phyloP scores from a whole-genome alignment of 805 yeast species.

The Soucietia sequanensis region DNA sequence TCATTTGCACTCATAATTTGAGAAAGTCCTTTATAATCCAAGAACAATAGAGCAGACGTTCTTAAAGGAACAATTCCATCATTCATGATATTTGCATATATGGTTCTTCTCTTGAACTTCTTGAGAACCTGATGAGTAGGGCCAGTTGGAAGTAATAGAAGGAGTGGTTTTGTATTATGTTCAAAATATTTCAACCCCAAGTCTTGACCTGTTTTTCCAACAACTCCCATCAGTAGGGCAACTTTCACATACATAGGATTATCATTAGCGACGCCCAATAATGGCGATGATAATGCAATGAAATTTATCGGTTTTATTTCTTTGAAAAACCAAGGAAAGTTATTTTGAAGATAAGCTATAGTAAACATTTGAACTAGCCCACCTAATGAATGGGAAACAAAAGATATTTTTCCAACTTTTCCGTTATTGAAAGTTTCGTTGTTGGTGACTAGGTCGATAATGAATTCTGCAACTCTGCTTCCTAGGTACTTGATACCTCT shows the following conservation, averaged over 20 bases:
- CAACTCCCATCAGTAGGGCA: conserved; percentile 81
- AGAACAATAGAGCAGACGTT: conserved; percentile 79
- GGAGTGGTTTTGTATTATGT: conserved; percentile 55
- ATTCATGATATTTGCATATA: conserved; percentile 85
- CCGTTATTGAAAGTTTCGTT: conserved; percentile 34
- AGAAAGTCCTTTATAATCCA: conserved; percentile 74
- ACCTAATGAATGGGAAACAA: conserved; percentile 91
- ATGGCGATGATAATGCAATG: conserved; percentile 82
- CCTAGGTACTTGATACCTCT: conserved; percentile 86
- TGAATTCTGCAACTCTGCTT: conserved; percentile 70
- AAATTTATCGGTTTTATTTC: conserved; percentile 72
- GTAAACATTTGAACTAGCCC: conserved; percentile 93
- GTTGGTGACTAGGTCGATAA: conserved; percentile 53
- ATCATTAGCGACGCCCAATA: conserved; percentile 84
- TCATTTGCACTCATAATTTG: conserved; percentile 18
- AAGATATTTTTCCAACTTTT: conserved; percentile 65
- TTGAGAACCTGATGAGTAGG: conserved; percentile 66
- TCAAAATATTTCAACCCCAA: conserved; percentile 59
- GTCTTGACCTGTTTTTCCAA: conserved; percentile 94
- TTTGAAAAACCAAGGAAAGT: conserved; percentile 69
- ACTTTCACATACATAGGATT: conserved; percentile 82
- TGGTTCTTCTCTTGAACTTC: conserved; percentile 66
- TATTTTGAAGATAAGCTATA: conserved; percentile 69
- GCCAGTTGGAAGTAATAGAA: conserved; percentile 72
- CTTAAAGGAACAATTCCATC: conserved; percentile 96